Percentiles rank a stretch among this genome's conserved stretches.
Evolutionary conservation across 148 eudicot genomes (phyloP).

Genomic region (Nyssa sinensis): DNA sequence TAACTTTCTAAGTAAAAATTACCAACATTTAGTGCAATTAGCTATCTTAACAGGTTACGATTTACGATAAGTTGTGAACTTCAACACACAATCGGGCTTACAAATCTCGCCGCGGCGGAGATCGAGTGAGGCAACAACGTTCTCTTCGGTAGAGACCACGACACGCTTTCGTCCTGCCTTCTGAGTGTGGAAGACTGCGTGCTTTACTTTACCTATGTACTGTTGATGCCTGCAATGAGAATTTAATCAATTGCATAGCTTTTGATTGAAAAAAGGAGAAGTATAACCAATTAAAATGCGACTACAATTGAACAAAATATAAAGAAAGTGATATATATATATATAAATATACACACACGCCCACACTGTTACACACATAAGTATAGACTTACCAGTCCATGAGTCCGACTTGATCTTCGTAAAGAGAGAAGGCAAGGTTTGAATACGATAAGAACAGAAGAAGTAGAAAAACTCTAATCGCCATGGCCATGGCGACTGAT

Average conservation of each 20-base stretch:
- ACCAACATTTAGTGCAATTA: neutral
- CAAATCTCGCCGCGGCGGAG: constrained; percentile 96
- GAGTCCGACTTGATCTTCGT: constrained; percentile 91
- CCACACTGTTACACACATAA: too few relatives aligned
- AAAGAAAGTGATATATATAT: neutral
- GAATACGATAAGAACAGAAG: constrained; percentile 38
- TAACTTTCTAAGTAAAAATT: constrained; percentile 2
- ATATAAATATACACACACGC: too few relatives aligned
- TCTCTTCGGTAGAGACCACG: constrained; percentile 85
- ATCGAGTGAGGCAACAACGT: constrained; percentile 88
- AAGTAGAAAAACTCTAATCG: constrained; percentile 62
- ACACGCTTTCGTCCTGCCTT: constrained; percentile 97
- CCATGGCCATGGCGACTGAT: constrained; percentile 54
- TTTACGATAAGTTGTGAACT: too few relatives aligned
- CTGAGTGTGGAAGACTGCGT: constrained; percentile 91
- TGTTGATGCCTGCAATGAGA: constrained; percentile 71
- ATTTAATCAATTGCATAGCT: constrained; percentile 8
- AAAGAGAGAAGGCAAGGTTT: constrained; percentile 40
- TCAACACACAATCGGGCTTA: constrained; percentile 24
- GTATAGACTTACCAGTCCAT: constrained; percentile 58
- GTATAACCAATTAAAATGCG: neutral
- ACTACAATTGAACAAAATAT: neutral
- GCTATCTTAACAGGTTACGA: neutral
- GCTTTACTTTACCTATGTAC: constrained; percentile 92
- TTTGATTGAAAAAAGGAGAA: neutral